Percentiles rank a stretch among this genome's conserved stretches.
Evolutionary conservation across 2,329 filamentous ascomycete genomes (phyloP).

Genomic region (Stachybotrys elegans): DNA sequence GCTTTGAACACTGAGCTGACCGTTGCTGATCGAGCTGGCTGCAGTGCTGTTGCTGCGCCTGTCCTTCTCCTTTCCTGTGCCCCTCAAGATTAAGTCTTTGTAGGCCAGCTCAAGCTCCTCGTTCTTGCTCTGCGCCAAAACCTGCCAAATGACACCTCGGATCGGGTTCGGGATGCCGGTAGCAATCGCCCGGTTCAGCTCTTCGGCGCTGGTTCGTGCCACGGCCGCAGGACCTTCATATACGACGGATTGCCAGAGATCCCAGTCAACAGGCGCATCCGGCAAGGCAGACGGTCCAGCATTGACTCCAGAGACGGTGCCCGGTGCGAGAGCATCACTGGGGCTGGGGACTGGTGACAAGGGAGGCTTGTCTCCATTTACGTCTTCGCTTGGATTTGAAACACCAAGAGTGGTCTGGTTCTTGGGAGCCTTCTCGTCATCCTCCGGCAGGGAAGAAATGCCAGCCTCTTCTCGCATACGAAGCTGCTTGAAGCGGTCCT

Average conservation of each 20-base stretch:
- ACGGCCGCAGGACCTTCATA: conserved; percentile 90
- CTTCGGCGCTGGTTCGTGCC: conserved; percentile 79
- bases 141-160: conserved; percentile 98
- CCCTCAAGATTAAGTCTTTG: conserved; percentile 70
- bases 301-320: conserved; percentile 77
- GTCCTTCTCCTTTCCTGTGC: conserved; percentile 74
- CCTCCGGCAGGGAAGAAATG: conserved; percentile 45
- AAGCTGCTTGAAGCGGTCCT: conserved; percentile 74
- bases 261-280: conserved; percentile 90
- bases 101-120: conserved; percentile 87
- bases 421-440: conserved; percentile 39
- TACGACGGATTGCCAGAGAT: conserved; percentile 93
- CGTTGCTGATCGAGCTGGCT: conserved; percentile 47
- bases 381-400: conserved; percentile 18
- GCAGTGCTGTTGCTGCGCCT: conserved; percentile 50
- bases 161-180: conserved; percentile 92
- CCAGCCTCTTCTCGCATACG: conserved; percentile 69
- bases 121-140: conserved; percentile 91
- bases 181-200: conserved; percentile 85
- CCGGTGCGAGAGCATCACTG: conserved; percentile 70
- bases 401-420: conserved; percentile 14
- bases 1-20: conserved; percentile 54
- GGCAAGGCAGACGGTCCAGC: conserved; percentile 66
- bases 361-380: conserved; percentile 24
- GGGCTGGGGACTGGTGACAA: conserved; percentile 55